phyloP scores from a whole-genome alignment of 2,329 filamentous ascomycete genomes.

The Didymellaceae sp. region DNA sequence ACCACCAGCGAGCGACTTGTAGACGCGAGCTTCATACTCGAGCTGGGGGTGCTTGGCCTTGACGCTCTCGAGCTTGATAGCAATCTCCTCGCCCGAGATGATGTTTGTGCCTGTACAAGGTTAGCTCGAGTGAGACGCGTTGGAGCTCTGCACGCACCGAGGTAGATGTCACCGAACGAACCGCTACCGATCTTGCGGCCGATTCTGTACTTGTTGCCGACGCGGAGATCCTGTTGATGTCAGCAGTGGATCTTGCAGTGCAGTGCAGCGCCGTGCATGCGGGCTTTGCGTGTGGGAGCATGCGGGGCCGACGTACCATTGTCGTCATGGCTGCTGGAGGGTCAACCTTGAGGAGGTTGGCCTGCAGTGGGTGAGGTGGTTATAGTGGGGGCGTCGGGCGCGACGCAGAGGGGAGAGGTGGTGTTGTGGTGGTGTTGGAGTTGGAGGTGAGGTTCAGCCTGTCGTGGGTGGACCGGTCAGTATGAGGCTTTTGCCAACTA shows the following conservation, averaged over 20 bases:
- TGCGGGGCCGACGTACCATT: conserved; percentile 61
- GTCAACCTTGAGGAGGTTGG: conserved; percentile 46
- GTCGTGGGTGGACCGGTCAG: conserved; percentile 48
- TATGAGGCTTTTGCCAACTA: conserved; percentile 50
- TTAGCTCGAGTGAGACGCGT: conserved; percentile 23
- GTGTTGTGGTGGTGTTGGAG: conserved; percentile 27
- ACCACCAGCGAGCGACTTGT: conserved; percentile 86
- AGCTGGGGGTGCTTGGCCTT: conserved; percentile 99
- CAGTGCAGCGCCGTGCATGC: conserved; percentile 19
- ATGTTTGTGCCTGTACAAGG: conserved; percentile 83
- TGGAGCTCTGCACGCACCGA: conserved; percentile 60
- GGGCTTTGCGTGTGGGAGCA: conserved; percentile 19
- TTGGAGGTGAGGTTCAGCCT: conserved; percentile 44
- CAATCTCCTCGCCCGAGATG: conserved; percentile 98
- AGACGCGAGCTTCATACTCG: conserved; percentile 97
- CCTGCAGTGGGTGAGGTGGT: conserved; percentile 30
- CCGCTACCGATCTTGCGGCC: conserved; percentile 98
- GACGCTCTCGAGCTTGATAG: conserved; percentile 99
- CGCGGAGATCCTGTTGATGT: conserved; percentile 82
- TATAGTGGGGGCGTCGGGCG: conserved; percentile 27
- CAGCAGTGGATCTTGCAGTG: conserved; percentile 28
- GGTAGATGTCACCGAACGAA: conserved; percentile 97
- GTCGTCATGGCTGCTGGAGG: conserved; percentile 62
- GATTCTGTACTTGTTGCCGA: conserved; percentile 99
- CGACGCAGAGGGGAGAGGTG: conserved; percentile 29